Base-by-base conservation (phyloP, 2,329 filamentous ascomycete genomes). In the Cytospora paraplurivora region DNA sequence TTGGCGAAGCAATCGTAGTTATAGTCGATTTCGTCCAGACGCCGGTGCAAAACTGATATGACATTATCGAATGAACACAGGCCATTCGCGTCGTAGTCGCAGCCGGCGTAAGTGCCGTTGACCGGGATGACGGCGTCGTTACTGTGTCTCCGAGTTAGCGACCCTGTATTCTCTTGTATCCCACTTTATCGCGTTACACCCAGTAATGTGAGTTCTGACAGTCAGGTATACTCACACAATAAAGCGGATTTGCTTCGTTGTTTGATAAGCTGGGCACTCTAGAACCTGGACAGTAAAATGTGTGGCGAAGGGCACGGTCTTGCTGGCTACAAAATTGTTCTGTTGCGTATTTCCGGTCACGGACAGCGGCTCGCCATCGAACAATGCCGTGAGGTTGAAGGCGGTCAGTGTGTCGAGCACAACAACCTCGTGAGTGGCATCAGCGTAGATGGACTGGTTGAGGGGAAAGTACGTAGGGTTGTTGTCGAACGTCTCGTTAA, bases 361-460 rank as follows among this genome's bases (percentile, higher is more conserved):
- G 51, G 66, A 67, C 7, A 74, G 69, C 7, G 73, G 68, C 17
- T 69, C 70, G 13, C 73, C 73, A 1, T 68, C 64, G 63, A 73
- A 74, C 15, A 75, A 49, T 6, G 71, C 69, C 7, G 71, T 71
- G 35, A 75, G 66, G 66, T 75, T 75, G 64, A 75, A 75, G 8
- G 73, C 73, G 7, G 67, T 71, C 12, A 75, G 68, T 8, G 69
- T 66, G 53, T 75, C 71, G 7, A 75, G 65, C 11, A 75, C 69
- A 21, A 74, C 72, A 10, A 79, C 77, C 67, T 79, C 77, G 66
- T 79, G 77, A 7, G 77, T 79, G 15, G 77, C 77, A 56, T 79
- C 73, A 19, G 74, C 73, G 56, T 76, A 79, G 60, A 79, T 78
- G 50, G 74, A 76, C 67, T 80, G 77, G 62, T 76, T 73, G 10